Base-by-base conservation (phyloP, 495 filamentous ascomycete species). In the Stereocaulon alpinum region DNA sequence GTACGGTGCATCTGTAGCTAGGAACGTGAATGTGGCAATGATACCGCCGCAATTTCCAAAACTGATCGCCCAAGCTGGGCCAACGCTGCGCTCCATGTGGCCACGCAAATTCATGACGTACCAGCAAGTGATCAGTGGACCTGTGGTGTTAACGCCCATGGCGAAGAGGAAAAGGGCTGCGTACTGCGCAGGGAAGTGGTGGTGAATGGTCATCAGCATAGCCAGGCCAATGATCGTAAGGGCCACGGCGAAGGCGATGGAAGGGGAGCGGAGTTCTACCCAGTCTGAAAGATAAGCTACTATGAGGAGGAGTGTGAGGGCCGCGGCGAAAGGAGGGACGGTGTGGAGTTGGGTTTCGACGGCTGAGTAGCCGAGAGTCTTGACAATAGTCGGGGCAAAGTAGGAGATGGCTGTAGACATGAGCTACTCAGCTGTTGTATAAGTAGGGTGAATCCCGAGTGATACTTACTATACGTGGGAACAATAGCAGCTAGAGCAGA, bases 231-330 rank as follows among this genome's bases (percentile, higher is more conserved):
- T 63, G 43, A 89, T 77, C 37, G 72, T 62, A 4, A 71, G 63
- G 41, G 63, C 62, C 24, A 89, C 60, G 44, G 65, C 68, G 58
- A 85, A 72, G 0, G 80, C 71, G 40, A 76, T 66, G 27, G 84
- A 65, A 27, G 78, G 62, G 63, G 82, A 84, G 22, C 86, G 81
- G 61, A 84, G 83, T 12, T 71, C 70, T n/a, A 72, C 62, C 66
- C 72, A 74, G 66, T 88, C 86, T 0, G 80, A 83, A 10, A 76
- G 51, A 41, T 63, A 70, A 14, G 83, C 83, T 9, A 80, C 71
- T n/a, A 81, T 34, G 70, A 89, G 80, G 37, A 80, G 77, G 20
- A 87, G 80, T 9, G 64, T 73, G 44, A 76, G 70, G 6, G 77
- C 73, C 2, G 69, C 72, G 17, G 71, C 74, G 66, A 69, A 75